Evolutionary conservation across 805 yeast genomes (phyloP).

Genomic region (Pichia nakasei): DNA sequence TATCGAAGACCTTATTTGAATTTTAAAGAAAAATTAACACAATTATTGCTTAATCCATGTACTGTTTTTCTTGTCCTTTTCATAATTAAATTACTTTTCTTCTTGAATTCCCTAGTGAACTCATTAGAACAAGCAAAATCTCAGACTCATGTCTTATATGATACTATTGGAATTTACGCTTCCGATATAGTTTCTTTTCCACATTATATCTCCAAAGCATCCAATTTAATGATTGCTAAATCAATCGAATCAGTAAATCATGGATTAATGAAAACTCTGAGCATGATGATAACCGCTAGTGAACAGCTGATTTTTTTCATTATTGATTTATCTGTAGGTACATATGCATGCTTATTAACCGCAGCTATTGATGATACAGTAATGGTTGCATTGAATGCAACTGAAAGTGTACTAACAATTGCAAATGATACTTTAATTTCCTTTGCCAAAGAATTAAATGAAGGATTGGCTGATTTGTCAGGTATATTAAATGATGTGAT

Average conservation of each 20-base stretch:
- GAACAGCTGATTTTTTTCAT: slow-evolving; percentile 55
- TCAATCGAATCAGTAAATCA: slow-evolving; percentile 40
- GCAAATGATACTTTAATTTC: slow-evolving; percentile 53
- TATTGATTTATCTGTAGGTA: slow-evolving; percentile 71
- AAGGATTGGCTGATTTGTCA: slow-evolving; percentile 56
- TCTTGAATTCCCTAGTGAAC: slow-evolving; percentile 37
- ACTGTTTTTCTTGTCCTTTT: slow-evolving; percentile 49
- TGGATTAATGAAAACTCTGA: slow-evolving; percentile 35
- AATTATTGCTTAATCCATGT: slow-evolving; percentile 57
- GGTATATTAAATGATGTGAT: slow-evolving; percentile 47
- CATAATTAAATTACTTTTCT: slow-evolving; percentile 51
- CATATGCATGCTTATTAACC: slow-evolving; percentile 73
- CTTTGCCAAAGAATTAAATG: slow-evolving; percentile 54
- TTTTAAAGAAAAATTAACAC: slow-evolving; percentile 48
- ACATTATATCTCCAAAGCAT: slow-evolving; percentile 43
- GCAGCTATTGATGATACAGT: slow-evolving; percentile 68
- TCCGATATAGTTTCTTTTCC: slow-evolving; percentile 38
- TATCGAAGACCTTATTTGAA: slow-evolving; percentile 35
- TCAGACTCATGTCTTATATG: slow-evolving; percentile 38
- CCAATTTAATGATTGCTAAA: slow-evolving; percentile 42
- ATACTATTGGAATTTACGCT: slow-evolving; percentile 33
- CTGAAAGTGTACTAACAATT: slow-evolving; percentile 48
- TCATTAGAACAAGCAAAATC: slow-evolving; percentile 33
- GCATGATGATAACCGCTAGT: slow-evolving; percentile 43
- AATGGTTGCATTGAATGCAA: slow-evolving; percentile 63